Base-by-base conservation (phyloP, 345 rosid species). In the Eucalyptus pauciflora region DNA sequence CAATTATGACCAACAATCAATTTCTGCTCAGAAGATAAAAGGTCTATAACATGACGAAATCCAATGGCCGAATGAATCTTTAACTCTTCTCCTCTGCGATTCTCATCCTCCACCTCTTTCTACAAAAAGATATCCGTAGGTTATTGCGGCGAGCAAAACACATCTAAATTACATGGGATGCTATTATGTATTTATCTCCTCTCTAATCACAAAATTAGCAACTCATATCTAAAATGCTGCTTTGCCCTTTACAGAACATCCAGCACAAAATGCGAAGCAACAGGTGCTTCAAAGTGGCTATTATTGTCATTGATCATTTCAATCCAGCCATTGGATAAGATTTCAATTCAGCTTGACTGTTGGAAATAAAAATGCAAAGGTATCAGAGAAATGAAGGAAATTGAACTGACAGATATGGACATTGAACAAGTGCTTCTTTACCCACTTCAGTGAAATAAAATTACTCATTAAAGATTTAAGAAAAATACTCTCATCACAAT, bases 1-100 rank as follows among this genome's bases (percentile, higher is more conserved):
- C 99, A 98, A 92, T 98, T 97, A 90, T 98, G 99, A 91, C 99
- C 99, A 85, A 98, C 96, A 69, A 98, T 94, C 93, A 96, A 94
- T 96, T 96, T 98, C 89, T 94, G 52, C 89, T 94, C 97, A 2
- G 97, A 95, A 87, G 99, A 93, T 91, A 98, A 97, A 58, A 96
- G 93, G 88, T 98, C 99, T 89, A 98, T 95, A 90, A 98, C 97
- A 89, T 93, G 97, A 87, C 98, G 98, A 90, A 98, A 95, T 87
- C 99, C 99, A 46, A 94, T 88, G 56, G 98, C 96, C 88, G 93
- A 92, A 86, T 92, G 91, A 89, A 98, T 94, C 90, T 93, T 95
- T 91, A 81, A 91, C 94, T 96, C 93, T 64, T 91, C 94, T 43
- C 51, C 92, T 92, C 89, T 93, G 87, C 86, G 92, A 80, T 90